These are phyloP conservation scores for Cryptococcus deneoformans DNA, from an alignment of 1,284 basidiomycete genomes.

Conservation along the genomic window DNA sequence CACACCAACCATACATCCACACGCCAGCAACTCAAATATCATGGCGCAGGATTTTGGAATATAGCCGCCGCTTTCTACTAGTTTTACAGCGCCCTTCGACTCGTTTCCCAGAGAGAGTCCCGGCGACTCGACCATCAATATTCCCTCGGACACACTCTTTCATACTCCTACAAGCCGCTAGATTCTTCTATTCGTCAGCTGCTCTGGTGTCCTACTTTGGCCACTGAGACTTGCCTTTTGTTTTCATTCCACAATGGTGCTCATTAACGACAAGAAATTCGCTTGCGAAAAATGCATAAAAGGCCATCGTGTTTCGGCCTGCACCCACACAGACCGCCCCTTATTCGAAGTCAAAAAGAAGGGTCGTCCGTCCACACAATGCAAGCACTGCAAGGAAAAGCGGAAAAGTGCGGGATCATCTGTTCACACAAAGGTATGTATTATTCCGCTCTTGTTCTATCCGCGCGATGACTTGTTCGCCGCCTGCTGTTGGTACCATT, in stretches of 20 bases:
- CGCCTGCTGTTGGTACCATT: neutral
- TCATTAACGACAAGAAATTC: constrained; percentile 69
- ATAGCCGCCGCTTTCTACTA: too few relatives aligned
- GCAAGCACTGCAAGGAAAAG: constrained; percentile 69
- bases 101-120: too few relatives aligned
- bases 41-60: too few relatives aligned
- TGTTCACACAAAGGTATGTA: constrained; percentile 43
- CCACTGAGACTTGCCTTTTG: neutral
- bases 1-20: too few relatives aligned
- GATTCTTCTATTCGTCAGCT: too few relatives aligned
- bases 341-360: constrained; percentile 78
- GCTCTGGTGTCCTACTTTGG: neutral
- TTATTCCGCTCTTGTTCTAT: neutral
- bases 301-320: constrained; percentile 71
- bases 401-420: constrained; percentile 56
- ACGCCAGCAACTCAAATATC: too few relatives aligned
- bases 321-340: constrained; percentile 70
- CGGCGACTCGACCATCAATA: too few relatives aligned
- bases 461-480: neutral
- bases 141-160: neutral
- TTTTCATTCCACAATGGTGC: constrained; percentile 53
- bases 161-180: neutral
- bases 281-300: constrained; percentile 75
- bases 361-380: constrained; percentile 73
- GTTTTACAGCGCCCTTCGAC: too few relatives aligned